A percentile compares a stretch with the other conserved stretches of the same genome.
These are phyloP conservation scores for Xerocomus nothofagi DNA, from an alignment of 1,284 basidiomycete genomes.

Conservation along the genomic window DNA sequence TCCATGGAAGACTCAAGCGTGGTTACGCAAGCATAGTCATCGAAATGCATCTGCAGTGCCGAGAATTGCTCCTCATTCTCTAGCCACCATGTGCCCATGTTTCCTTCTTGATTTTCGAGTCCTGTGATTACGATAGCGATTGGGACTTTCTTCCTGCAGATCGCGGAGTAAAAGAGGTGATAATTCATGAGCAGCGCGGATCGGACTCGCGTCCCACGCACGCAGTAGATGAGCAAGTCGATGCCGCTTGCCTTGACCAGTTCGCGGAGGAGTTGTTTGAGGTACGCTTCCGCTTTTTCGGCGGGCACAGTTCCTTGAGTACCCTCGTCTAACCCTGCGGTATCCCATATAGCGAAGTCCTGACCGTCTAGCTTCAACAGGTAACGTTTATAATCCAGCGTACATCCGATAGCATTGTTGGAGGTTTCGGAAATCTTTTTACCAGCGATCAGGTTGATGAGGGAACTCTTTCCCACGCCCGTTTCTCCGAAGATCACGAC, in stretches of 20 bases:
- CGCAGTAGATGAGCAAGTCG: conserved; percentile 31
- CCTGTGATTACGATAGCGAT: conserved; percentile 33
- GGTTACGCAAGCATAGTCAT: conserved; percentile 31
- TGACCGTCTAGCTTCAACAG: conserved; percentile 16
- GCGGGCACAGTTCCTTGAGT: conserved; percentile 25
- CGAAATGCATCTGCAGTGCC: conserved; percentile 23
- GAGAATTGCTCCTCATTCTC: conserved; percentile 27
- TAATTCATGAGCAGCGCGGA: conserved; percentile 29
- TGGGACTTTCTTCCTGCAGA: conserved; percentile 32
- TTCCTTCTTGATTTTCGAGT: conserved; percentile 29
- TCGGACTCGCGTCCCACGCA: conserved; percentile 26
- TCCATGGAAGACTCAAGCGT: conserved; percentile 18
- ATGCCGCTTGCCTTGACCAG: conserved; percentile 14
- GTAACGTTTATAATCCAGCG: conserved; percentile 15
- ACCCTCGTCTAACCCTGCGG: conserved; percentile 31
- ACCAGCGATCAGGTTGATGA: conserved; percentile 31
- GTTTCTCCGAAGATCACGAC: conserved; percentile 33
- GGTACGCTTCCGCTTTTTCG: conserved; percentile 22
- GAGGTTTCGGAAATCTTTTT: conserved; percentile 22
- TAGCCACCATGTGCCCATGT: conserved; percentile 30
- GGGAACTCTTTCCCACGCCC: conserved; percentile 34
- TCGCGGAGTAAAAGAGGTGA: conserved; percentile 31
- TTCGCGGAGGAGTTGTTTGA: conserved; percentile 24
- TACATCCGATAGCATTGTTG: conserved; percentile 28
- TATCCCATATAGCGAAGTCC: conserved; percentile 29